phyloP scores from a whole-genome alignment of 352 stramenopile species.

The Globisporangium cylindrosporum region DNA sequence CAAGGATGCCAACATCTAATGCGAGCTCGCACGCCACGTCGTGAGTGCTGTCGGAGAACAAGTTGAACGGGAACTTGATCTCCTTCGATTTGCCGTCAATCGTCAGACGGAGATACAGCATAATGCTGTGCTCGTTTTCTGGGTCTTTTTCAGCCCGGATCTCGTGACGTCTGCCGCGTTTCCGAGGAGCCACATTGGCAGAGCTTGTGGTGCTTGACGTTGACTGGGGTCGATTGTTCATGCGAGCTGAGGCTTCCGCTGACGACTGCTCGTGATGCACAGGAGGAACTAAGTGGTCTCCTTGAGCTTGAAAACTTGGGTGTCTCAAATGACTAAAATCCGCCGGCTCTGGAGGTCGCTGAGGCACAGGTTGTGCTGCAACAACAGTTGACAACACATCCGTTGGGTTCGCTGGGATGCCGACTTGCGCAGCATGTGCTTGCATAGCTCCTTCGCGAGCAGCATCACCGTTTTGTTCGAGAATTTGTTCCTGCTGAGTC shows the following conservation, averaged over 20 bases:
- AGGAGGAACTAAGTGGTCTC: conserved; percentile 2
- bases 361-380: background rate
- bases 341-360: conserved; percentile 1
- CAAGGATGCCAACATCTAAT: conserved; percentile 90
- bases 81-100: conserved; percentile 93
- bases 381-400: background rate
- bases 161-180: conserved; percentile 73
- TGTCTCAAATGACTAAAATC: conserved; percentile 23
- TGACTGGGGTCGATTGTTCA: conserved; percentile 27
- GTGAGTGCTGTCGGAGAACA: conserved; percentile 92
- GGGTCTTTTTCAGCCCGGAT: conserved; percentile 81
- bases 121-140: conserved; percentile 78
- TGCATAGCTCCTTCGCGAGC: background rate
- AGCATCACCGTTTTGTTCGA: background rate
- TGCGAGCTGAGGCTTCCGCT: background rate
- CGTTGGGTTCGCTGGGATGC: background rate
- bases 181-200: conserved; percentile 22
- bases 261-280: conserved; percentile 9
- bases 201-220: conserved; percentile 20
- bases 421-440: background rate
- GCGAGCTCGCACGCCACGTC: conserved; percentile 95
- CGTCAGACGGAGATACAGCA: conserved; percentile 89
- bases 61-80: conserved; percentile 96
- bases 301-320: conserved; percentile 18
- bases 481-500: background rate